Conservation (phyloP, 176 grass and related monocot genomes). For the Juncus effusus region DNA sequence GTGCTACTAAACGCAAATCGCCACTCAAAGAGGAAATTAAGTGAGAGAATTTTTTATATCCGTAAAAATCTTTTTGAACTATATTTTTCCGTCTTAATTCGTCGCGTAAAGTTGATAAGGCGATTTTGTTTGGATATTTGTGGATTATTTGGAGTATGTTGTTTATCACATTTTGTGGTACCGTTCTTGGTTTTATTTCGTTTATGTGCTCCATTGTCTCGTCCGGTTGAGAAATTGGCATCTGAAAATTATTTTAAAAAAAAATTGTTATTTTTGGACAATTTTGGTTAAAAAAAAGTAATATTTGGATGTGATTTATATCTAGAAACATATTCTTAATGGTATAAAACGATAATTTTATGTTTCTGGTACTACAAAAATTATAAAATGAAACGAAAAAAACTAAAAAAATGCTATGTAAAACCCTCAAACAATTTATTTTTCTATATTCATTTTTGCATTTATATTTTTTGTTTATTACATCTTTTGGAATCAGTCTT, state of each 20-base stretch:
- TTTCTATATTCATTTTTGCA: too few species aligned
- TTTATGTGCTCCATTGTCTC: conserved; percentile 36
- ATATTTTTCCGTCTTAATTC: conserved; percentile 45
- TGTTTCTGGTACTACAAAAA: too few species aligned
- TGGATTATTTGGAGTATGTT: conserved; percentile 35
- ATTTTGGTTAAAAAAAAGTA: too few species aligned
- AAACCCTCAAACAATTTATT: too few species aligned
- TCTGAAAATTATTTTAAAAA: neutral
- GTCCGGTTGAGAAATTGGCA: conserved; percentile 30
- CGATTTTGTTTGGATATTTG: conserved; percentile 48
- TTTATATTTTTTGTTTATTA: conserved; percentile 6
- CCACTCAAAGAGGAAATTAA: conserved; percentile 52
- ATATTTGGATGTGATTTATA: too few species aligned
- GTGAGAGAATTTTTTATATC: conserved; percentile 53
- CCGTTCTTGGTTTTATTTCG: conserved; percentile 27
- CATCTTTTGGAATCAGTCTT: conserved; percentile 46
- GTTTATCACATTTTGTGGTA: conserved; percentile 47
- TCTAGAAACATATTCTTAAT: too few species aligned
- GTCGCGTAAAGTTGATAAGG: conserved; percentile 16
- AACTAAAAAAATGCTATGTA: too few species aligned
- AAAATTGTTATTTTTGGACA: too few species aligned
- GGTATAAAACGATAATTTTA: too few species aligned
- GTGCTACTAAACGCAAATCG: conserved; percentile 35
- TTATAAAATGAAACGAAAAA: too few species aligned
- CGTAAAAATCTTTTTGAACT: conserved; percentile 43